Evolutionary conservation across 768 basidiomycete species (phyloP), one percentile per base, ranked within the genome.

Genomic region (Amanita rimosa): DNA sequence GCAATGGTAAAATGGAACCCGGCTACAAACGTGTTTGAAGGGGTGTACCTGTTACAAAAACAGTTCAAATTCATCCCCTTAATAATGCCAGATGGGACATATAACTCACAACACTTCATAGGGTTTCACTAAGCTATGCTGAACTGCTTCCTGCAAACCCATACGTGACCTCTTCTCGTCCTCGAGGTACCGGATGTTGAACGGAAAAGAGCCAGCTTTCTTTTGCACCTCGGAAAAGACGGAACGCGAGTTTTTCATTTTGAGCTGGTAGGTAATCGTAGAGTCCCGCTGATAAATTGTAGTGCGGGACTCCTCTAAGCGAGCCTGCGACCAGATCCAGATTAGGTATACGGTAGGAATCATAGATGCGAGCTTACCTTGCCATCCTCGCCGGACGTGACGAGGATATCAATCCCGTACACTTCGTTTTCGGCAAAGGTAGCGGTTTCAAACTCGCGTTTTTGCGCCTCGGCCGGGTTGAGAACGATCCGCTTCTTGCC

Each of bases 1-100:
- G 91, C 92, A 60, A 99, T 82, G 38, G 95, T 99, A 71, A 96
- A 93, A 73, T 97, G 94, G 79, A 94, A 96, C 7, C 85, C 88
- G 48, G 95, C 94, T 39, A 97, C 90, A 50, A 85, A 81, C 14
- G 91, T 91, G 56, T 77, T 83, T 22, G 79, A 53, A 36, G 86
- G 85, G 4, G 93, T 92, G 66, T 84, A 88, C 49, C 87, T 87
- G 52, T 44, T 41, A 24, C 16, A 26, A 26, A 26, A 26, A 22
- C 39, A n/a, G 39, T 3, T 41, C 13, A 41, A 21, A 24, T 5
- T n/a, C 14, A 16, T 31, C 16, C 17, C 22, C n/a, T n/a, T n/a
- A n/a, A n/a, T 43, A 22, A 19, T 34, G 26, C 19, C 8, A 35
- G 35, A 22, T 48, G 49, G 38, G 52, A 19, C 36, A 54, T 43